These are phyloP conservation scores for Grosmannia huntii DNA, from an alignment of 2,329 filamentous ascomycete genomes.

Conservation along the genomic window DNA sequence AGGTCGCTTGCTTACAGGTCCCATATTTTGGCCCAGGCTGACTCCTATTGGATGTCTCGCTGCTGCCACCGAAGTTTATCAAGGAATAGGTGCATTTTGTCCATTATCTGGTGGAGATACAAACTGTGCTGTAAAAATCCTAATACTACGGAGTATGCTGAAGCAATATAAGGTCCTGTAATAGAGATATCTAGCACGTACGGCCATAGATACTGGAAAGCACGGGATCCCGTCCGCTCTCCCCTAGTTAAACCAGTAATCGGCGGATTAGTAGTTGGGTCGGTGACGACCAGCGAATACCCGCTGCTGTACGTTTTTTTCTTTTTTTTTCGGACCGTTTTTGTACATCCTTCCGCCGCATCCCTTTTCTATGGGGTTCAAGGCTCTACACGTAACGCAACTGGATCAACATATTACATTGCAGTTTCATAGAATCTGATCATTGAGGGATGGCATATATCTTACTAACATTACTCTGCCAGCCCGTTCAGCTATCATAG, in stretches of 20 bases:
- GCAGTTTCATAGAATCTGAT: not conserved
- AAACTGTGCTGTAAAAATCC: not conserved
- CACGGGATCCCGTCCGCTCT: not conserved
- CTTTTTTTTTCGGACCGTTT: not conserved
- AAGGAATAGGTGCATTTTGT: not conserved
- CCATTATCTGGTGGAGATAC: not conserved
- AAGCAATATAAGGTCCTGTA: not conserved
- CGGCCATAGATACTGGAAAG: constrained; percentile 1
- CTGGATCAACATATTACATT: not conserved
- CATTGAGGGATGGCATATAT: not conserved
- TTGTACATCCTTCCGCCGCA: not conserved
- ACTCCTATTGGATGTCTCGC: not conserved
- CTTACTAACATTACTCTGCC: not conserved
- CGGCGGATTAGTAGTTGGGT: not conserved
- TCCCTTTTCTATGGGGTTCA: not conserved
- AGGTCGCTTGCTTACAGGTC: not conserved
- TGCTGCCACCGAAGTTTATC: not conserved
- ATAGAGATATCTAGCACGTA: not conserved
- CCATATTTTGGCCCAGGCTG: not conserved
- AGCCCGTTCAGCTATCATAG: not conserved
- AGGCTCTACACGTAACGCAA: not conserved
- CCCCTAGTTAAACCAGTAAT: not conserved
- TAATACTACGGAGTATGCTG: too few species aligned
- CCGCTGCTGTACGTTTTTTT: not conserved
- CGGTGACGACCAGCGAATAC: not conserved